These are phyloP conservation scores for Naganishia albida DNA, from an alignment of 1,284 basidiomycete genomes.

Conservation along the genomic window DNA sequence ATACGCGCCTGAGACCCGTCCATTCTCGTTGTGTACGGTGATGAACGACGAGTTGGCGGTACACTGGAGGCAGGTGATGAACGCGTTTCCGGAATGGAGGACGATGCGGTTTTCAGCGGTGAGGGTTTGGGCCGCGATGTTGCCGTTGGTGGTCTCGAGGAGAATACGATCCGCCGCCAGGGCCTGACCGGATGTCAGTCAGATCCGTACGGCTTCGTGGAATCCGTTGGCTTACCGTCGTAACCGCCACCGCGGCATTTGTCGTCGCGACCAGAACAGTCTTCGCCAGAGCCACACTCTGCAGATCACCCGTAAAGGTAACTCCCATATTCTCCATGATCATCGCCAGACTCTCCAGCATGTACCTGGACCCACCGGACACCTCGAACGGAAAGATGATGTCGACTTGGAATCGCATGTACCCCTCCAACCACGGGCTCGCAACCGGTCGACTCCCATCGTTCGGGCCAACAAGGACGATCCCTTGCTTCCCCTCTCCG, in stretches of 20 bases:
- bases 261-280: conserved; percentile 3
- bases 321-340: conserved; percentile 10
- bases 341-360: conserved; percentile 2
- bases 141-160: conserved; percentile 19
- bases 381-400: conserved; percentile 15
- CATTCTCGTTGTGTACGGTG: conserved; percentile 4
- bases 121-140: conserved; percentile 5
- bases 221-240: no score
- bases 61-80: conserved; percentile 4
- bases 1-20: conserved; percentile 1
- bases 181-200: neutral
- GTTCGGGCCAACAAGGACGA: conserved; percentile 14
- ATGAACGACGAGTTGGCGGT: conserved; percentile 16
- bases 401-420: conserved; percentile 8
- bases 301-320: neutral
- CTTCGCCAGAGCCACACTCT: conserved; percentile 4
- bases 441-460: conserved; percentile 14
- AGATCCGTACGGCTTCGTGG: neutral
- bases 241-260: neutral
- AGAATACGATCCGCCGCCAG: neutral
- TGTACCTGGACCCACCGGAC: neutral
- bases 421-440: conserved; percentile 14
- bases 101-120: conserved; percentile 4
- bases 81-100: conserved; percentile 2
- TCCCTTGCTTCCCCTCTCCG: neutral